Conservation (phyloP, 2,329 filamentous ascomycete species). For the Madurella fahalii region DNA sequence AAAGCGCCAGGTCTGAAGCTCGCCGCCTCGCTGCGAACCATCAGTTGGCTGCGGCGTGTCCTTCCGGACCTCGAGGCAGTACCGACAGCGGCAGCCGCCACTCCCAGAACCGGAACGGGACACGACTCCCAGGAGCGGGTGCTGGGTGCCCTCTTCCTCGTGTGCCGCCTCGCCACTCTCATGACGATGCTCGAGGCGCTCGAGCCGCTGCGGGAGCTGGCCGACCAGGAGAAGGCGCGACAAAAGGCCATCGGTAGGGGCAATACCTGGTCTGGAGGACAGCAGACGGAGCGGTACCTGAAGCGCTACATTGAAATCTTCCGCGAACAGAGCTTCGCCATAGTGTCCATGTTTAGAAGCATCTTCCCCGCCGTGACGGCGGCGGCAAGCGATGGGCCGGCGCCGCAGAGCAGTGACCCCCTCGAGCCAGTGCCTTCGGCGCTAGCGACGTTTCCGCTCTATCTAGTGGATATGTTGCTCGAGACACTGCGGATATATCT, state of each 20-base stretch:
- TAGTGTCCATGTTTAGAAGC: constrained; percentile 89
- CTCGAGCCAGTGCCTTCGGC: constrained; percentile 67
- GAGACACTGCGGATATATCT: constrained; percentile 73
- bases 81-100: constrained; percentile 9
- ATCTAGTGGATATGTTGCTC: constrained; percentile 76
- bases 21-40: constrained; percentile 82
- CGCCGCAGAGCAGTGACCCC: constrained; percentile 12
- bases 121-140: constrained; percentile 54
- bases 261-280: constrained; percentile 62
- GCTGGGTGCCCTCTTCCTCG: constrained; percentile 78
- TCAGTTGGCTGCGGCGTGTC: constrained; percentile 85
- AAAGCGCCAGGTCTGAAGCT: constrained; percentile 78
- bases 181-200: constrained; percentile 76
- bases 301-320: constrained; percentile 98
- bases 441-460: constrained; percentile 76
- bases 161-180: constrained; percentile 78
- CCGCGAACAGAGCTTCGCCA: constrained; percentile 93
- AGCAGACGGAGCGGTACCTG: constrained; percentile 89
- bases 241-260: constrained; percentile 40
- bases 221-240: constrained; percentile 71
- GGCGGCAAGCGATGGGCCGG: constrained; percentile 12
- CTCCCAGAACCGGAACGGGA: constrained; percentile 21
- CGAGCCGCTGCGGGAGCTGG: constrained; percentile 79
- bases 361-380: constrained; percentile 64
- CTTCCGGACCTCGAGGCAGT: constrained; percentile 67